Evolutionary conservation across 225 moss, liverwort and hornwort species (phyloP).

Genomic region (Anthoceros angustus): DNA sequence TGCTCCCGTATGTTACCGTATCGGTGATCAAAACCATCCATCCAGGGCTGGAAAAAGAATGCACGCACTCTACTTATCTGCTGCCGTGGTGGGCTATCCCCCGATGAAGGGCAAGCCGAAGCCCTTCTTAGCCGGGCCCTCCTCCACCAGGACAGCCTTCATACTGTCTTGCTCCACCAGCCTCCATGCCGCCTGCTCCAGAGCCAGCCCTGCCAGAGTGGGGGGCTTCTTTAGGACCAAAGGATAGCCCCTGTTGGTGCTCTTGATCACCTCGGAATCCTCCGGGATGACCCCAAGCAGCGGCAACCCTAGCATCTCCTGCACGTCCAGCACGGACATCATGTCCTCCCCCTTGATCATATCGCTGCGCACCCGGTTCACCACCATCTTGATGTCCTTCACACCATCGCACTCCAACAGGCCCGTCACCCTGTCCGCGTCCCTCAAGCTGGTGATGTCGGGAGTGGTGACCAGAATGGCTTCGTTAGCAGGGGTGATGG

Average conservation of each 20-base stretch:
- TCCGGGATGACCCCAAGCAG: constrained; percentile 85
- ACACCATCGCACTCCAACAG: constrained; percentile 98
- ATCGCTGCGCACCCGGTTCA: constrained; percentile 89
- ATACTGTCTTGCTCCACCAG: constrained; percentile 96
- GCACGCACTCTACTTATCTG: too few species aligned
- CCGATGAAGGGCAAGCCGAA: constrained; percentile 49
- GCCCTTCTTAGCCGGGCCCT: constrained; percentile 62
- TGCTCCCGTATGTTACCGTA: too few species aligned
- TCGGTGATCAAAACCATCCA: too few species aligned
- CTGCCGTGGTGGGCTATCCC: constrained; percentile 9
- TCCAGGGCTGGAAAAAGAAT: too few species aligned
- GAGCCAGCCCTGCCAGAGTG: constrained; percentile 77
- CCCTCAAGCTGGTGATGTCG: constrained; percentile 85
- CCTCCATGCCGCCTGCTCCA: constrained; percentile 98
- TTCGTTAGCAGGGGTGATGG: constrained; percentile 91
- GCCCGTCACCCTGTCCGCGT: constrained; percentile 91
- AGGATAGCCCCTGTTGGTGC: constrained; percentile 86
- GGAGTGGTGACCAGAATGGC: constrained; percentile 93
- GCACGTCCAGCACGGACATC: constrained; percentile 98
- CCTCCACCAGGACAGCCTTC: constrained; percentile 90
- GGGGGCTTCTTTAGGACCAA: constrained; percentile 97
- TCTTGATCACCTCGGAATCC: constrained; percentile 96
- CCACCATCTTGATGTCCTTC: constrained; percentile 98
- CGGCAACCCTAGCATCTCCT: constrained; percentile 94
- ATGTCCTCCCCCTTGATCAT: constrained; percentile 99